Evolutionary conservation across 208 protist genomes (phyloP).

Genomic region (Acanthamoeba royreba): DNA sequence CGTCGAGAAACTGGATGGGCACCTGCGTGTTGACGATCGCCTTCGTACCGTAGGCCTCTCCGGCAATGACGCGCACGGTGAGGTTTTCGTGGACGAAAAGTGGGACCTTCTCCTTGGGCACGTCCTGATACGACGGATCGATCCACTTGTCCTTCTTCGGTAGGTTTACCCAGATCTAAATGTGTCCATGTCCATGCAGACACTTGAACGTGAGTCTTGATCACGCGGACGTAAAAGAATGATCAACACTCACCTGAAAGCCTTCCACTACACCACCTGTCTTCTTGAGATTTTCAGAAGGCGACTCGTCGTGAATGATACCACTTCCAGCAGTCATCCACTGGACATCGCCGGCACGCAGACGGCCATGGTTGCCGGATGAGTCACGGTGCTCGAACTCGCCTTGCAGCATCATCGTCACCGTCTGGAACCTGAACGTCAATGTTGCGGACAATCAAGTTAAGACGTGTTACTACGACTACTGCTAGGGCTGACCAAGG

Average conservation of each 20-base stretch:
- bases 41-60: constrained; percentile 29
- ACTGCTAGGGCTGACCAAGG: background rate
- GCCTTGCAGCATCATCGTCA: constrained; percentile 84
- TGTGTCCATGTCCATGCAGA: background rate
- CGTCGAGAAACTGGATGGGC: constrained; percentile 60
- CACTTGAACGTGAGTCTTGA: background rate
- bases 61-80: constrained; percentile 65
- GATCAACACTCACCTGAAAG: background rate
- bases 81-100: background rate
- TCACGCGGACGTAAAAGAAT: background rate
- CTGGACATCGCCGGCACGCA: constrained; percentile 85
- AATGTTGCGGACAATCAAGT: background rate
- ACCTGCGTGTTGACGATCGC: constrained; percentile 35
- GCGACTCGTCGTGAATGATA: constrained; percentile 87
- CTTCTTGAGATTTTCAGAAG: constrained; percentile 65
- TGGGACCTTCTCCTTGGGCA: constrained; percentile 64
- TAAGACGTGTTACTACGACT: background rate
- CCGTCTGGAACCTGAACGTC: constrained; percentile 82
- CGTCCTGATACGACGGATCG: constrained; percentile 76
- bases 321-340: constrained; percentile 90
- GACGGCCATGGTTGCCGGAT: constrained; percentile 79
- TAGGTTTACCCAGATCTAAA: constrained; percentile 90
- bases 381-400: constrained; percentile 83
- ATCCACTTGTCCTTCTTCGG: constrained; percentile 82
- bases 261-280: constrained; percentile 61